Percentiles rank a stretch among this genome's conserved stretches.
Evolutionary conservation across 225 moss, liverwort and hornwort genomes (phyloP).

Genomic region (Polytrichum formosum): DNA sequence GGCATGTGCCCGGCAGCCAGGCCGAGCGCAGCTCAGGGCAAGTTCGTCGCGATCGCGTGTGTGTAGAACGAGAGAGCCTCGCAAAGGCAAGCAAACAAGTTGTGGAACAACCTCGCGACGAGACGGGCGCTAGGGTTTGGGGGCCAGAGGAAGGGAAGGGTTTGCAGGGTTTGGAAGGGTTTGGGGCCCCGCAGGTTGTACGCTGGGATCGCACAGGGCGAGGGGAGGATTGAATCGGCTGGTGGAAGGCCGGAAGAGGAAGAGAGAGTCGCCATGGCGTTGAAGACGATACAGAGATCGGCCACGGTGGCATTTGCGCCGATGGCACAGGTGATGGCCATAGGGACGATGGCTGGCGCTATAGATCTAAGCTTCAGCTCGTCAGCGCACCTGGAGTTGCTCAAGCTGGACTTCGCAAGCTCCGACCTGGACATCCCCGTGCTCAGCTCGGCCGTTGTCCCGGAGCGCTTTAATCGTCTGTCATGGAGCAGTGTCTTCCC

Average conservation of each 20-base stretch:
- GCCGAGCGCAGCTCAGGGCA: no score
- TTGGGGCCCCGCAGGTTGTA: conserved; percentile 10
- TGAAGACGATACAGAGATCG: conserved; percentile 85
- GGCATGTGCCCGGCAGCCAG: no score
- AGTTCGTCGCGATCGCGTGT: no score
- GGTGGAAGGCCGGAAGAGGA: background rate
- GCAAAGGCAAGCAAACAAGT: no score
- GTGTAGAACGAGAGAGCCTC: no score
- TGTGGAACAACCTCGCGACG: no score
- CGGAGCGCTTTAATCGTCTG: conserved; percentile 87
- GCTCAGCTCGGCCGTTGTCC: conserved; percentile 59
- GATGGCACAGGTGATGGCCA: conserved; percentile 82
- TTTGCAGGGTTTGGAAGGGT: background rate
- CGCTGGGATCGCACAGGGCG: conserved; percentile 35
- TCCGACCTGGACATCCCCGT: conserved; percentile 76
- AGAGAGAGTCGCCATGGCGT: conserved; percentile 43
- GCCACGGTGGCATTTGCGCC: conserved; percentile 99
- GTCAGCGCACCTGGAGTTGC: conserved; percentile 78
- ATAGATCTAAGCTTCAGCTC: conserved; percentile 98
- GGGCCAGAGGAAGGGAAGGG: background rate
- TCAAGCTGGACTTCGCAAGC: conserved; percentile 84
- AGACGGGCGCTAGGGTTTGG: conserved; percentile 26
- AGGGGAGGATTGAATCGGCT: background rate
- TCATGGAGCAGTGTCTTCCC: conserved; percentile 78
- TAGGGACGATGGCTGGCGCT: conserved; percentile 95